Base-by-base conservation (phyloP, 73 alveolate genomes). In the Paramecium pentaurelia region DNA sequence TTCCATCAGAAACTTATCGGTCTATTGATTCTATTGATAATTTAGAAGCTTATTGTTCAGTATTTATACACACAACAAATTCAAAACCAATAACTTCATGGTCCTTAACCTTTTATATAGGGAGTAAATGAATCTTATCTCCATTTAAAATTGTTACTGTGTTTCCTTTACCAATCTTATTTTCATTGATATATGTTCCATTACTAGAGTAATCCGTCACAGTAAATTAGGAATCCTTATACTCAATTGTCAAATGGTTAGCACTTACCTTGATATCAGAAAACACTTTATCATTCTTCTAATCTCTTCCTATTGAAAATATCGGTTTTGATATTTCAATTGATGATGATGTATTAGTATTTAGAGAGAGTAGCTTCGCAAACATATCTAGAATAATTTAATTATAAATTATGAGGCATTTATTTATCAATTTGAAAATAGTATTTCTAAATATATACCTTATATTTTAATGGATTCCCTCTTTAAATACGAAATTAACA, bases 111-210 rank as follows among this genome's bases (percentile, higher is more conserved):
- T 54, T 54, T 18, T n/a, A 16, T 4, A 18, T 54, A 0, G 84
- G 84, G 14, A 64, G 12, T 8, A 80, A 9, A 80, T 80, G 45
- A 27, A 80, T 40, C 73, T 80, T 40, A 47, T 80, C 91, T 18
- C 75, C 75, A 80, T 80, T 28, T 16, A 38, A 12, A 16, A 80
- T 18, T 4, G n/a, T 9, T 40, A 47, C 71, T 49, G 49, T 49
- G 36, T 45, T 45, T 27, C 75, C 75, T 44, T 14, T 42, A 8
- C 91, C 75, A 28, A 80, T 80, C 58, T 80, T 80, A 20, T 47
- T 44, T 40, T 45, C 51, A 80, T 80, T 80, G n/a, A 80, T 20
- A 45, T 32, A 80, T 10, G 91, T 80, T 80, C 91, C 91, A 45
- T 80, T 20, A n/a, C 28, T 32, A 45, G 77, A 80, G 14, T 2